phyloP scores from a whole-genome alignment of 257 asterid genomes.

The Asclepias syriaca region DNA sequence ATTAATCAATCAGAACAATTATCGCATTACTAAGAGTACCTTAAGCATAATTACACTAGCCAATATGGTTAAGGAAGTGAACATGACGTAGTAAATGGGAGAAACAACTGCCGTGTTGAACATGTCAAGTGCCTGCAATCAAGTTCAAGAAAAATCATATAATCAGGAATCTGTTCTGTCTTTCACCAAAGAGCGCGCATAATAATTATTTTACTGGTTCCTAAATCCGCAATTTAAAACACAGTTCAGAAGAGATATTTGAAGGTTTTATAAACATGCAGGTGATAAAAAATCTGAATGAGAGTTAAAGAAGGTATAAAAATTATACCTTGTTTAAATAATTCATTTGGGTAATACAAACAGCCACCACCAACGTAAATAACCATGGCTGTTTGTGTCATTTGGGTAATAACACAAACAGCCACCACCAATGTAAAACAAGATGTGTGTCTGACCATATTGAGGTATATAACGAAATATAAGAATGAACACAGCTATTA shows the following conservation, averaged over 20 bases:
- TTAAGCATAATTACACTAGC: constrained; percentile 99
- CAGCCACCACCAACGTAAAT: too few species aligned
- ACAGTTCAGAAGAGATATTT: neutral
- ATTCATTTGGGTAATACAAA: too few species aligned
- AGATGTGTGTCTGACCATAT: constrained; percentile 42
- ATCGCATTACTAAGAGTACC: constrained; percentile 45
- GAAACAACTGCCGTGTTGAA: constrained; percentile 98
- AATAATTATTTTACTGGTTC: neutral
- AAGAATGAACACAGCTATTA: constrained; percentile 24
- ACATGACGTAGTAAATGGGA: constrained; percentile 95
- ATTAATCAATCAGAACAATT: neutral
- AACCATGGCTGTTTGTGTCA: too few species aligned
- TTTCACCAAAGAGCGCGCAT: neutral
- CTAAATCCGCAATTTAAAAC: neutral
- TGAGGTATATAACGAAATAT: constrained; percentile 38
- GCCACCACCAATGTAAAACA: constrained; percentile 51
- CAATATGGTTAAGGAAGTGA: constrained; percentile 86
- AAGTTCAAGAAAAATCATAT: constrained; percentile 19
- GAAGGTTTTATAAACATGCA: neutral
- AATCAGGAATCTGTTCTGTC: neutral
- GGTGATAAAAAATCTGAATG: neutral
- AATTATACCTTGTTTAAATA: constrained; percentile 70
- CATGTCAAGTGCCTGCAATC: constrained; percentile 92
- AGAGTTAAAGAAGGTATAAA: neutral
- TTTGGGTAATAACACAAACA: constrained; percentile 76